These are phyloP conservation scores for Buddleja alternifolia DNA, from an alignment of 257 asterid species.

Conservation along the genomic window DNA sequence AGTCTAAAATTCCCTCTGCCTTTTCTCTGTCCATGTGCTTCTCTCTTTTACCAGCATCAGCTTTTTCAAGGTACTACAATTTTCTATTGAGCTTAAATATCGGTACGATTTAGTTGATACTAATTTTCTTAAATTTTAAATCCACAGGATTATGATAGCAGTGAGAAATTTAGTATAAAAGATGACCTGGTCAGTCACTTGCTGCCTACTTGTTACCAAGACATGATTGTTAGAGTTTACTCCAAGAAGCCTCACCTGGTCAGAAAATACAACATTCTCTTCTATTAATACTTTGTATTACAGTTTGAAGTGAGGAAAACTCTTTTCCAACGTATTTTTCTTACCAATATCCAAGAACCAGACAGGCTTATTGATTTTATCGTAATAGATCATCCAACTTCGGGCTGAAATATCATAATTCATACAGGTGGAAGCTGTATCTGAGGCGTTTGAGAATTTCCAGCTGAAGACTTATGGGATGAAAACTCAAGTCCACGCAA, in stretches of 20 bases:
- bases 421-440: slow-evolving; percentile 72
- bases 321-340: no score
- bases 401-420: slow-evolving; percentile 12
- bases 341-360: no score
- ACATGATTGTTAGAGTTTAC: slow-evolving; percentile 84
- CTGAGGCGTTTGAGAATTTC: slow-evolving; percentile 76
- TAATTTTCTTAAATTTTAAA: background rate
- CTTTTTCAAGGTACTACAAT: slow-evolving; percentile 69
- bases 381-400: background rate
- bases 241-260: slow-evolving; percentile 79
- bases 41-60: slow-evolving; percentile 64
- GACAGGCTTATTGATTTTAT: no score
- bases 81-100: slow-evolving; percentile 11
- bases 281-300: background rate
- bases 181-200: slow-evolving; percentile 74
- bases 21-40: slow-evolving; percentile 33
- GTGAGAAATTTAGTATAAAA: slow-evolving; percentile 44
- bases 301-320: no score
- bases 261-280: slow-evolving; percentile 15
- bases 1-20: slow-evolving; percentile 27
- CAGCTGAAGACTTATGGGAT: slow-evolving; percentile 72
- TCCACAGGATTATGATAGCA: slow-evolving; percentile 65
- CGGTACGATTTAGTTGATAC: background rate
- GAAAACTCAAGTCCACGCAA: slow-evolving; percentile 80
- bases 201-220: slow-evolving; percentile 82